phyloP scores from a whole-genome alignment of 75 land plant genomes.

The Pseudotsuga menziesii region DNA sequence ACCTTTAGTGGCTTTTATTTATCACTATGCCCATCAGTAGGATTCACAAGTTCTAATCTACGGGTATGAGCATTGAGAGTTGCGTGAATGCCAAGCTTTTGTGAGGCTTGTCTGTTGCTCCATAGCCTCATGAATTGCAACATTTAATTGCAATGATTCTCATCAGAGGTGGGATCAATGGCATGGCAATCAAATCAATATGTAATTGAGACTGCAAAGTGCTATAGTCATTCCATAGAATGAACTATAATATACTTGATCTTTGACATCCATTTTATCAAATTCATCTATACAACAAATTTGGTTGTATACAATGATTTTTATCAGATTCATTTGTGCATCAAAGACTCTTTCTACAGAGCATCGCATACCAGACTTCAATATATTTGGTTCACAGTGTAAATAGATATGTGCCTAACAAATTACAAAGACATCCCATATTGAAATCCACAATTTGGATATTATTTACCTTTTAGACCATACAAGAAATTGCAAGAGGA shows the following conservation, averaged over 20 bases:
- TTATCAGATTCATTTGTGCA: too few relatives aligned
- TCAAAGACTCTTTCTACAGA: too few relatives aligned
- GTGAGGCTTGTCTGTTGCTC: constrained; percentile 99
- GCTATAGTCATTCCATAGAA: not conserved
- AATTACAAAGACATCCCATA: too few relatives aligned
- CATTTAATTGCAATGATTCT: constrained; percentile 27
- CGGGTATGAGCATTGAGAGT: constrained; percentile 95
- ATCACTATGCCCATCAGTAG: constrained; percentile 80
- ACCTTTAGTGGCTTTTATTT: too few relatives aligned
- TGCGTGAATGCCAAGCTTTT: constrained; percentile 96
- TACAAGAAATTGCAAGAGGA: too few relatives aligned
- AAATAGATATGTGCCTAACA: too few relatives aligned
- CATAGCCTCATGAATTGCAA: constrained; percentile 77
- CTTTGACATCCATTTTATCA: constrained; percentile 98
- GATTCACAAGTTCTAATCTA: constrained; percentile 94
- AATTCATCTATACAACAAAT: too few relatives aligned
- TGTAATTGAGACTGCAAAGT: not conserved
- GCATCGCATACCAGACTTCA: too few relatives aligned
- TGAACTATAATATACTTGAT: constrained; percentile 61
- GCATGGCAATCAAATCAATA: not conserved
- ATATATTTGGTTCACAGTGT: too few relatives aligned
- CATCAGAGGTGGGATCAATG: not conserved
- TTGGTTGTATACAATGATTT: too few relatives aligned
- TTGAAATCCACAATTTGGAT: too few relatives aligned
- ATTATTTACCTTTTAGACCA: too few relatives aligned